phyloP scores from a whole-genome alignment of 495 filamentous ascomycete species.

The Xylaria scruposa region DNA sequence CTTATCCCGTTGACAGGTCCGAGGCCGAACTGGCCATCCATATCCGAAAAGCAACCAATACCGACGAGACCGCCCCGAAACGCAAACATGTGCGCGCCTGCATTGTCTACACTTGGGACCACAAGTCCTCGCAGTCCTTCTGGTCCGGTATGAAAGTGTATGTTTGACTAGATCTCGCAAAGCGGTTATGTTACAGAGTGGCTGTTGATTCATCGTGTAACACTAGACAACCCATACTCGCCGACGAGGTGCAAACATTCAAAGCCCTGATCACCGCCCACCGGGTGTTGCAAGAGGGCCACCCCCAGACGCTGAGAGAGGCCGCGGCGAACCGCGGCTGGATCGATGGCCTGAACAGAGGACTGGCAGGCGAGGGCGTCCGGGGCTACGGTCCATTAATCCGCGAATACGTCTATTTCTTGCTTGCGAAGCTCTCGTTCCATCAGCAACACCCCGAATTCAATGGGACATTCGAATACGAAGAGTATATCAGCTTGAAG shows the following conservation, averaged over 20 bases:
- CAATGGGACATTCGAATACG: constrained; percentile 98
- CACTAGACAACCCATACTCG: constrained; percentile 85
- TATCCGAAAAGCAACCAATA: constrained; percentile 95
- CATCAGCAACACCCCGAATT: constrained; percentile 97
- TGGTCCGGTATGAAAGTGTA: constrained; percentile 99
- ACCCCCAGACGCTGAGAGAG: constrained; percentile 84
- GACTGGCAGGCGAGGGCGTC: constrained; percentile 82
- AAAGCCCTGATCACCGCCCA: constrained; percentile 92
- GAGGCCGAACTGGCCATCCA: constrained; percentile 94
- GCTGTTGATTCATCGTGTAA: constrained; percentile 30
- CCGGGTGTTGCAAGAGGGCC: constrained; percentile 96
- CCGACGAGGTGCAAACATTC: constrained; percentile 94
- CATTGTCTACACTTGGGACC: constrained; percentile 99
- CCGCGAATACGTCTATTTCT: constrained; percentile 92
- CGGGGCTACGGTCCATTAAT: constrained; percentile 93
- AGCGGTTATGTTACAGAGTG: neutral
- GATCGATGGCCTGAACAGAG: constrained; percentile 90
- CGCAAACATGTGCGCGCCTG: constrained; percentile 98
- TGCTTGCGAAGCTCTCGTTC: constrained; percentile 90
- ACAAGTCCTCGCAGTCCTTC: constrained; percentile 95
- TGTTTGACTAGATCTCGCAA: constrained; percentile 41
- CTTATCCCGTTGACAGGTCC: constrained; percentile 62
- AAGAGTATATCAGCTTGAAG: constrained; percentile 98
- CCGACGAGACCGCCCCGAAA: constrained; percentile 95
- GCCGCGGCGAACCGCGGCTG: constrained; percentile 87